Base-by-base conservation (phyloP, 1,139 yeast species). In the Diutina neorugosa region DNA sequence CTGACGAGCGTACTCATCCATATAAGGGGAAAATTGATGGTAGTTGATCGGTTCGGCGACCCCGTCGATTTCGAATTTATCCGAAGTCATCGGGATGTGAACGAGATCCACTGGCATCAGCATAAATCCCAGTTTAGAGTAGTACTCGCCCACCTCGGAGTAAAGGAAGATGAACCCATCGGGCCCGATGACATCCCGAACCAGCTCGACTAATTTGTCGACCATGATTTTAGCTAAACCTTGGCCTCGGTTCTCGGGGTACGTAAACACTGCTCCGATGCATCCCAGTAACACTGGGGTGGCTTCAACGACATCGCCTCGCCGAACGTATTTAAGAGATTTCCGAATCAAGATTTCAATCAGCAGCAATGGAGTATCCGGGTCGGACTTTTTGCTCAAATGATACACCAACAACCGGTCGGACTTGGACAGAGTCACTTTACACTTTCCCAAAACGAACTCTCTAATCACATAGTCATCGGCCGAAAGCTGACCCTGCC, bases 131-230 rank as follows among this genome's bases (percentile, higher is more conserved):
- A 76, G 73, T 54, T 71, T 69, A 41, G 70, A 64, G 63, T 86
- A 85, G 64, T 78, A 85, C 54, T 81, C 82, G 5, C 89, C 91
- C 44, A 86, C 76, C 61, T 85, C 94, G 41, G 90, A 83, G 71
- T 85, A 86, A 55, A 85, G 70, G 55, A 75, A 78, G 14, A 75
- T 66, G 53, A 76, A 73, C 18, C 78, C 76, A 54, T 75, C 70
- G 20, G 62, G 57, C 6, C 73, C 72, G 49, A 72, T 56, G 18
- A 59, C 54, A n/a, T 34, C 56, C 4, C 63, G 59, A 4, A 49
- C 52, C 51, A 62, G 63, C n/a, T 67, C 66, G 40, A 69, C 68
- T 48, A 77, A 59, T 53, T 70, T 66, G 57, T 78, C 81, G 52
- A 86, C 73, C 88, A 86, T 79, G 43, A 69, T 61, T 27, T 68